Evolutionary conservation across 257 asterid species (phyloP), one percentile per base, ranked within the genome.

Genomic region (Voacanga thouarsii): DNA sequence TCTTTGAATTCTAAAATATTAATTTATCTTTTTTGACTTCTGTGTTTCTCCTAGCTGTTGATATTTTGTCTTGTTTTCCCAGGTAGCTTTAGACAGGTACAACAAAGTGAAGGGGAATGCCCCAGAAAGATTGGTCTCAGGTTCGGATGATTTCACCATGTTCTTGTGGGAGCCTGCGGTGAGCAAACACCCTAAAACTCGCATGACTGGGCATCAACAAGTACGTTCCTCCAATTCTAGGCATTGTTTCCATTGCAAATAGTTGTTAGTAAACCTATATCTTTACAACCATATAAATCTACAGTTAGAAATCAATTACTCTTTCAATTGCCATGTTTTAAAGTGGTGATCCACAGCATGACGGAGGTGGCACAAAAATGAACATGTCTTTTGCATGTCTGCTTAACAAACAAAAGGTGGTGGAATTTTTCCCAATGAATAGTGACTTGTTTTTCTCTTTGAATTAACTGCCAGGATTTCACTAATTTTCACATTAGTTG

Each of bases 131-230:
- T 83, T 95, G 86, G 98, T 95, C 74, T 93, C 99, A 49, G 98
- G 99, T 68, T 95, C 99, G 68, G 99, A 95, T 86, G 98, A 95
- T 83, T 91, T 91, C 75, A 95, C 99, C 79, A 95, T 93, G 99
- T 89, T 93, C 79, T 83, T 93, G 56, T 95, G 99, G 98, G 98
- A 95, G 79, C 99, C 99, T 41, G 72, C 87, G 43, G 91, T 84
- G 47, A 88, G 93, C 86, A 93, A 93, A 85, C 91, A 87, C 43
- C 94, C 93, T 37, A 95, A 89, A 84, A 83, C 91, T 78, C 97
- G 97, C 82, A 88, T 93, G 99, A 91, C 99, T 51, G 99, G 99
- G 83, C 99, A 95, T 86, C 99, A 95, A 69, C 99, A 93, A 94
- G 98, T 90, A 86, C 65, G 79, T 15, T 4, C 57, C 33, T 44